Evolutionary conservation across 1,139 yeast genomes (phyloP).

Genomic region (Sugiyamaella grinbergsii): DNA sequence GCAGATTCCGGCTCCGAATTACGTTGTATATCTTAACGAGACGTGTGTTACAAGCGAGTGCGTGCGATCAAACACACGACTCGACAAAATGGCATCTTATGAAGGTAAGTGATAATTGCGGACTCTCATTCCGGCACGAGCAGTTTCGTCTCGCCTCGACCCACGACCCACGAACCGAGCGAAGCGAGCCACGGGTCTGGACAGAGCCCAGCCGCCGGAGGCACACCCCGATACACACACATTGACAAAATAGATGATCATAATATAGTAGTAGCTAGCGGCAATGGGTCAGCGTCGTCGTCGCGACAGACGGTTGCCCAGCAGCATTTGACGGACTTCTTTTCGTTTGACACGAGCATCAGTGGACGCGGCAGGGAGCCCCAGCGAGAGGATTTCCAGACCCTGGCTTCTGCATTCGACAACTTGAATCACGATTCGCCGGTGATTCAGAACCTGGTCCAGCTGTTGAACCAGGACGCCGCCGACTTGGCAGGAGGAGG

Average conservation of each 20-base stretch:
- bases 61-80: too few species aligned
- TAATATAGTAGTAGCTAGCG: conserved; percentile 13
- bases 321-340: conserved; percentile 30
- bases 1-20: too few species aligned
- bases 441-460: conserved; percentile 28
- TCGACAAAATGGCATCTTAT: conserved; percentile 19
- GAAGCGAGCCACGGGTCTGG: conserved; percentile 1
- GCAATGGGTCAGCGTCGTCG: conserved; percentile 3
- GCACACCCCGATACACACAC: not conserved
- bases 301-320: conserved; percentile 22
- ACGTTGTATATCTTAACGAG: too few species aligned
- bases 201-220: conserved; percentile 13
- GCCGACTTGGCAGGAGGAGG: conserved; percentile 14
- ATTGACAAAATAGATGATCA: conserved; percentile 19
- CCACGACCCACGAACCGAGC: not conserved
- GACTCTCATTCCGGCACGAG: too few species aligned
- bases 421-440: conserved; percentile 29
- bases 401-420: conserved; percentile 27
- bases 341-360: conserved; percentile 22
- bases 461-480: conserved; percentile 28
- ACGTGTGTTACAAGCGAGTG: too few species aligned
- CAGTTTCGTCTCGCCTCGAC: too few species aligned
- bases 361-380: conserved; percentile 14
- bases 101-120: conserved; percentile 18
- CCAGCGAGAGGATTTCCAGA: conserved; percentile 24